These are phyloP conservation scores for Conringia planisiliqua DNA, from an alignment of 345 rosid genomes.

Conservation along the genomic window DNA sequence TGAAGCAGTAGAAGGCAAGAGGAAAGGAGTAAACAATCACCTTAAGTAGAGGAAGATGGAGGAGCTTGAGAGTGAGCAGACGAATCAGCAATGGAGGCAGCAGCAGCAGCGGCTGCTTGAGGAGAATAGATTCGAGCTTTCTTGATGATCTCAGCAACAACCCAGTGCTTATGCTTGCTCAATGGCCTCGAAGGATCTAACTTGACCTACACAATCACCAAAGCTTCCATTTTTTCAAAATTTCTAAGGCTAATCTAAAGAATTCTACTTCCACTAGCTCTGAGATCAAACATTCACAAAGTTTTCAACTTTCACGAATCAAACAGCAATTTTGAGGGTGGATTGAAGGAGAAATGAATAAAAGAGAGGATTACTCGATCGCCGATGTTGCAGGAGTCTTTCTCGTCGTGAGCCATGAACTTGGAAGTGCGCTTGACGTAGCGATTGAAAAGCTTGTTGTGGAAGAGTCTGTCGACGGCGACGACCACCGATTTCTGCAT, in stretches of 20 bases:
- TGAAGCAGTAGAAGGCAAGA: neutral
- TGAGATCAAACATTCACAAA: neutral
- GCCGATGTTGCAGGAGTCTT: slow-evolving; percentile 72
- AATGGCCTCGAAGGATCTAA: slow-evolving; percentile 94
- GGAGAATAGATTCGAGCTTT: slow-evolving; percentile 73
- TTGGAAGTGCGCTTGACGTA: slow-evolving; percentile 89
- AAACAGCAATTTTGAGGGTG: neutral
- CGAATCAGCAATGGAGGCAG: slow-evolving; percentile 5
- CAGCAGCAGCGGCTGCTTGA: slow-evolving; percentile 21
- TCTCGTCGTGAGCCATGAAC: slow-evolving; percentile 94
- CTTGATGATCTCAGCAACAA: slow-evolving; percentile 85
- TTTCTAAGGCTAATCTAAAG: neutral
- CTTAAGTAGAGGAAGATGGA: slow-evolving; percentile 36
- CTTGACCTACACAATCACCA: slow-evolving; percentile 44
- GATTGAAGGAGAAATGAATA: neutral
- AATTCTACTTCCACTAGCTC: neutral
- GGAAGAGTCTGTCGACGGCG: slow-evolving; percentile 83
- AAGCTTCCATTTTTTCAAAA: neutral
- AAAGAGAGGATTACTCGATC: slow-evolving; percentile 51
- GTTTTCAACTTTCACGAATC: neutral
- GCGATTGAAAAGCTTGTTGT: slow-evolving; percentile 69
- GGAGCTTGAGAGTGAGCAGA: slow-evolving; percentile 8
- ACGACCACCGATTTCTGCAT: slow-evolving; percentile 67
- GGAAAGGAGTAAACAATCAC: neutral
- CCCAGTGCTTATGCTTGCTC: slow-evolving; percentile 89